A percentile compares a stretch with the other conserved stretches of the same genome.
Evolutionary conservation across 148 eudicot species (phyloP).

Genomic region (Salicornia ramosissima): DNA sequence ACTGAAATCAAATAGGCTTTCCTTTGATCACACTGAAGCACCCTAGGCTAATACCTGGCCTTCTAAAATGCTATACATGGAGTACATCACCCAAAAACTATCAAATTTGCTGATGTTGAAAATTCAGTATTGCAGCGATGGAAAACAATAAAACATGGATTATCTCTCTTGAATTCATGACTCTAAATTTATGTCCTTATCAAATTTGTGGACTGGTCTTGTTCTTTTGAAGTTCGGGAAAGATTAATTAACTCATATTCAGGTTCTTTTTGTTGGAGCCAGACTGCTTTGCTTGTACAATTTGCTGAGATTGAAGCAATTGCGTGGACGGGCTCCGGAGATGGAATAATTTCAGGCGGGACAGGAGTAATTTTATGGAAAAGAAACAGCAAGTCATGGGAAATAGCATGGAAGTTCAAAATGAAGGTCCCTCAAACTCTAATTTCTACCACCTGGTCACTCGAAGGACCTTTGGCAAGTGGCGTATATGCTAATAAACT

Average conservation of each 20-base stretch:
- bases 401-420: constrained; percentile 79
- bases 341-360: constrained; percentile 83
- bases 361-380: constrained; percentile 82
- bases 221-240: constrained; percentile 25
- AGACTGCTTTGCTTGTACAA: constrained; percentile 82
- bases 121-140: not conserved
- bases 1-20: not conserved
- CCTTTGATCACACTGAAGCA: not conserved
- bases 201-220: constrained; percentile 12
- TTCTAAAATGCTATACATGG: not conserved
- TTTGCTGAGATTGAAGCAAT: constrained; percentile 66
- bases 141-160: not conserved
- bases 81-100: not conserved
- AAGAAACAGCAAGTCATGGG: constrained; percentile 63
- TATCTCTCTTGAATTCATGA: not conserved
- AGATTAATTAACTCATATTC: constrained; percentile 88
- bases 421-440: constrained; percentile 59
- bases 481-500: constrained; percentile 32
- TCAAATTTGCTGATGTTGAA: not conserved
- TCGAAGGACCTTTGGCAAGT: constrained; percentile 70
- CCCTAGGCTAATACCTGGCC: not conserved
- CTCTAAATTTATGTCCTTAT: not conserved
- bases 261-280: constrained; percentile 99
- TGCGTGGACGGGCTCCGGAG: constrained; percentile 91
- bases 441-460: constrained; percentile 72